Percentiles rank a stretch among this genome's conserved stretches.
Evolutionary conservation across 2,329 filamentous ascomycete species (phyloP).

Genomic region (Fusarium decemcellulare): DNA sequence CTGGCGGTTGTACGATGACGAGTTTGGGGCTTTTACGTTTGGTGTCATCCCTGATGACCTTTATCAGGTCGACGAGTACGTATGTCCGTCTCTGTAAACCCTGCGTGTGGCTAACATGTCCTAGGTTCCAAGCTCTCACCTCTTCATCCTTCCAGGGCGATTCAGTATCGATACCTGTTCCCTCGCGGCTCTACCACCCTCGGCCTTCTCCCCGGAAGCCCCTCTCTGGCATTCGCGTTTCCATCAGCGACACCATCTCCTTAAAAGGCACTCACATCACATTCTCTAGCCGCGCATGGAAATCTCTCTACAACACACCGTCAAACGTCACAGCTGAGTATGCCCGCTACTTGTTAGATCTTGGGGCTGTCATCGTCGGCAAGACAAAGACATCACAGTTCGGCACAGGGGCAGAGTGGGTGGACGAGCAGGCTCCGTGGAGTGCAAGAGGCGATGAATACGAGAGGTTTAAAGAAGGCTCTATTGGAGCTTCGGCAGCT

Average conservation of each 20-base stretch:
- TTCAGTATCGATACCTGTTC: slow-evolving; percentile 53
- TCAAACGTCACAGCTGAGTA: slow-evolving; percentile 61
- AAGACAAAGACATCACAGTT: slow-evolving; percentile 68
- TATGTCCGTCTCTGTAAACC: not conserved
- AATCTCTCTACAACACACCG: slow-evolving; percentile 63
- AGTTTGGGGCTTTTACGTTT: slow-evolving; percentile 52
- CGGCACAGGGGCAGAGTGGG: slow-evolving; percentile 59
- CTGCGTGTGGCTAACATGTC: slow-evolving; percentile 15
- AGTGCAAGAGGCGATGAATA: slow-evolving; percentile 65
- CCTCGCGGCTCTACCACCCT: slow-evolving; percentile 54
- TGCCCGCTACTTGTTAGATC: slow-evolving; percentile 69
- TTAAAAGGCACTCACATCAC: slow-evolving; percentile 67
- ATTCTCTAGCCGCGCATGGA: slow-evolving; percentile 72
- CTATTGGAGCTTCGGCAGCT: slow-evolving; percentile 56
- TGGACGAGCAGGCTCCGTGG: slow-evolving; percentile 57
- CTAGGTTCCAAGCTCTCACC: slow-evolving; percentile 50
- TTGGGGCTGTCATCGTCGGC: slow-evolving; percentile 70
- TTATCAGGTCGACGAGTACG: slow-evolving; percentile 45
- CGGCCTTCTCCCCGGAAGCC: slow-evolving; percentile 49
- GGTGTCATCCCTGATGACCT: slow-evolving; percentile 56
- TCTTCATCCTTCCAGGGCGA: slow-evolving; percentile 45
- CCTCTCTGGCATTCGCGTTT: slow-evolving; percentile 54
- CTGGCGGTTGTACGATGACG: slow-evolving; percentile 58
- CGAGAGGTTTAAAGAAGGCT: slow-evolving; percentile 52
- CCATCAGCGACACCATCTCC: slow-evolving; percentile 52